phyloP scores from a whole-genome alignment of 257 asterid genomes.

The Osmanthus fragrans region DNA sequence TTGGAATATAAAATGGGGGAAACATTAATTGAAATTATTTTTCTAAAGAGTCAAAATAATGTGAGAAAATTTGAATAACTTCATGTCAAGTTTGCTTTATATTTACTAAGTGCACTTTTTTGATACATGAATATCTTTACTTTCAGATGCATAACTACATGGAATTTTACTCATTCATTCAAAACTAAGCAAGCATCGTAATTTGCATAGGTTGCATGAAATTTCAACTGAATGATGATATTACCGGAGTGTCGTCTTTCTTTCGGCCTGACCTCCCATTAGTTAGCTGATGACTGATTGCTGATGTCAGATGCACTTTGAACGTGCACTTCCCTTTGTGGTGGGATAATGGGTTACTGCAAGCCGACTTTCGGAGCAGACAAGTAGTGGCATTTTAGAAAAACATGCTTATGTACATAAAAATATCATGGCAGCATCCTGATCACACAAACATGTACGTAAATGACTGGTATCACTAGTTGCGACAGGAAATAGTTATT shows the following conservation, averaged over 20 bases:
- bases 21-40: background rate
- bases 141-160: background rate
- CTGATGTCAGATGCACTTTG: background rate
- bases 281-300: background rate
- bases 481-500: background rate
- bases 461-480: background rate
- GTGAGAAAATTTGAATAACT: background rate
- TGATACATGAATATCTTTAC: background rate
- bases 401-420: background rate
- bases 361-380: background rate
- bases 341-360: background rate
- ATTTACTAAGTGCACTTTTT: background rate
- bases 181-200: slow-evolving; percentile 5
- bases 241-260: background rate
- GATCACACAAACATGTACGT: background rate
- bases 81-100: background rate
- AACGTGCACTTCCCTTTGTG: background rate
- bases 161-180: background rate
- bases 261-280: background rate
- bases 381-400: too few species aligned
- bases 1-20: background rate
- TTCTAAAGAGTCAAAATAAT: background rate
- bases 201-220: slow-evolving; percentile 7
- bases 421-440: background rate
- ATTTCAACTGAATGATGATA: background rate